Base-by-base conservation (phyloP, 805 yeast genomes). In the Metschnikowia chrysomelidarum region DNA sequence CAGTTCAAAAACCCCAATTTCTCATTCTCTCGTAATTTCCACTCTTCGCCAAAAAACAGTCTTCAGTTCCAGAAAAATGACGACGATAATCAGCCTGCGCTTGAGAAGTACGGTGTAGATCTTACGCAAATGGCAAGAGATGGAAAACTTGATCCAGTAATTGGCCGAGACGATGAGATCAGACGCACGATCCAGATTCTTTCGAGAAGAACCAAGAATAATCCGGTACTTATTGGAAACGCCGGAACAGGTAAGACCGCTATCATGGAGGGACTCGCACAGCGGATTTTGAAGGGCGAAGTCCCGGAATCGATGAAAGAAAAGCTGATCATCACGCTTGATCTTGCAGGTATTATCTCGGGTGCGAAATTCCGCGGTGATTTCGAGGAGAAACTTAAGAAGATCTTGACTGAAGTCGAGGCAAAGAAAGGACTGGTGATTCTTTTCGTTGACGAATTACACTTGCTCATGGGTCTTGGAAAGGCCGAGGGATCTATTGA, bases 201-300 rank as follows among this genome's bases (percentile, higher is more conserved):
- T 28, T 87, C 96, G 1, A 70, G 98, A 49, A 73, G 98, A 57
- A 88, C 97, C 1, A 91, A 91, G 61, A 93, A 93, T 59, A 91
- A 91, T 54, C 98, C 98, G 0, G 95, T 93, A 1, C 61, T 91
- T 36, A 88, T 93, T 26, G 98, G 98, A 44, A 79, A 85, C 48
- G 98, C 98, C 1, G 98, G 98, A 64, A 94, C 96, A 0, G 98
- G 98, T 65, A 91, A 91, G 60, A 93, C 98, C 0, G 94, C 98
- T 5, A 79, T 93, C 39, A 84, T 93, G 78, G 98, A 93, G 56
- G 98, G 98, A 0, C 68, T 93, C 24, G 98, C 98, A 0, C 98
- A 93, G 60, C 69, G 97, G 51, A 89, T 93, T 32, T 78, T 87
- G 7, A 78, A 83, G 38, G 91, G 91, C 9, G 95, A 89, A 56